A percentile compares a stretch with the other conserved stretches of the same genome.
phyloP scores from a whole-genome alignment of 2,329 filamentous ascomycete species.

The Cladophialophora chaetospira region DNA sequence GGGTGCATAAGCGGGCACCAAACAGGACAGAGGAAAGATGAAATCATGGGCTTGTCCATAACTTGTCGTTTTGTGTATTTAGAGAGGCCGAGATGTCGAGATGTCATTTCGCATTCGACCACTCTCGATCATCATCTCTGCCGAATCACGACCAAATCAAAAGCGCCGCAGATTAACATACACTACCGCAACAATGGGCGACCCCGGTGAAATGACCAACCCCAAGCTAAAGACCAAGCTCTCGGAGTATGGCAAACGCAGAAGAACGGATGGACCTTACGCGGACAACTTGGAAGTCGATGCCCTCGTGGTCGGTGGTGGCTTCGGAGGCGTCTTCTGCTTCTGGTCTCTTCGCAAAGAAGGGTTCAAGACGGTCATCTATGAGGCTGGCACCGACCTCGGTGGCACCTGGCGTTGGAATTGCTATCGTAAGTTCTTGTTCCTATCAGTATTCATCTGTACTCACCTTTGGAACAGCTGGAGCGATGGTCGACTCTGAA shows the following conservation, averaged over 20 bases:
- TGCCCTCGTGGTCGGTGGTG: slow-evolving; percentile 37
- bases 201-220: slow-evolving; percentile 21
- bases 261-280: slow-evolving; percentile 36
- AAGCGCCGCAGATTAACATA: neutral
- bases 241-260: slow-evolving; percentile 32
- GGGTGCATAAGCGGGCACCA: slow-evolving; percentile 14
- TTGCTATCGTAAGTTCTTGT: slow-evolving; percentile 34
- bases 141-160: neutral
- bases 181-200: slow-evolving; percentile 17
- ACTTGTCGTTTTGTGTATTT: neutral
- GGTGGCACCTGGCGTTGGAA: slow-evolving; percentile 44
- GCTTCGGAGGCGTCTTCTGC: slow-evolving; percentile 51
- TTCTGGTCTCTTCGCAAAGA: slow-evolving; percentile 55
- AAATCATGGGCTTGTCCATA: neutral
- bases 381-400: slow-evolving; percentile 55
- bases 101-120: neutral
- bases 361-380: slow-evolving; percentile 53
- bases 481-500: slow-evolving; percentile 42
- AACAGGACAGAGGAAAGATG: slow-evolving; percentile 4
- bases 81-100: slow-evolving; percentile 1
- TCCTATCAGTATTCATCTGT: neutral
- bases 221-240: slow-evolving; percentile 31
- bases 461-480: slow-evolving; percentile 8
- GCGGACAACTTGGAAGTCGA: slow-evolving; percentile 34
- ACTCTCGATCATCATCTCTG: slow-evolving; percentile 4